Evolutionary conservation across 2,329 filamentous ascomycete genomes (phyloP), one percentile per base, ranked within the genome.

Genomic region (Rhynchosporium secalis): DNA sequence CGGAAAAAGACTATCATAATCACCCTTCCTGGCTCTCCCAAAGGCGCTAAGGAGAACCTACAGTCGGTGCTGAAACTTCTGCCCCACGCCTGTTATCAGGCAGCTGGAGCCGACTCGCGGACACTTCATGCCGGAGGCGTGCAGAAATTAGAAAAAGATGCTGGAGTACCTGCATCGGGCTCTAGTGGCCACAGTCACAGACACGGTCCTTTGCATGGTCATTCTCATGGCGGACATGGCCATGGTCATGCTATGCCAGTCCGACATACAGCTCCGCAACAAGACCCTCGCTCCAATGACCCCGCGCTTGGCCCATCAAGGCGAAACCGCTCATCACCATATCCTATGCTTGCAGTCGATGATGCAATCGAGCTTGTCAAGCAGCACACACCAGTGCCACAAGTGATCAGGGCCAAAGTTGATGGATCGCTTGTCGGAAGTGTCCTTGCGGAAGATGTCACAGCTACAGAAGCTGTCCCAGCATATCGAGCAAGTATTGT

Each of bases 401-500:
- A 80, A 13, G 73, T 86, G 1, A 74, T 86, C 36, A 84, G 79
- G 54, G 77, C 80, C 1, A 81, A 84, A 6, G 88, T 96, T 3
- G 79, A 89, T 63, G 80, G 82, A 40, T 76, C 77, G 1, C 78
- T 98, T 0, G 84, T 94, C 1, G 92, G 92, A 7, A 85, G 83
- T 8, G 88, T 98, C 0, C 79, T 99, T 1, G 92, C 94, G 0
- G 86, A 92, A 72, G 89, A 96, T 68, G 88, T 99, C 29, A 84
- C 80, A 45, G 92, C 95, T 0, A 78, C 78, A 3, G 94, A 97
- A 73, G 86, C 89, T 7, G 95, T 99, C 0, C 95, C 95, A 0
- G 95, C 94, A 0, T 99, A 96, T 77, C 83, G 92, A 62, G 95
- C 95, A 20, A 98, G 94, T 73, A 98, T 97, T 46, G 95, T 99